These are phyloP conservation scores for Mortierella sp. DNA, from an alignment of 371 early-diverging fungal species.

Conservation along the genomic window DNA sequence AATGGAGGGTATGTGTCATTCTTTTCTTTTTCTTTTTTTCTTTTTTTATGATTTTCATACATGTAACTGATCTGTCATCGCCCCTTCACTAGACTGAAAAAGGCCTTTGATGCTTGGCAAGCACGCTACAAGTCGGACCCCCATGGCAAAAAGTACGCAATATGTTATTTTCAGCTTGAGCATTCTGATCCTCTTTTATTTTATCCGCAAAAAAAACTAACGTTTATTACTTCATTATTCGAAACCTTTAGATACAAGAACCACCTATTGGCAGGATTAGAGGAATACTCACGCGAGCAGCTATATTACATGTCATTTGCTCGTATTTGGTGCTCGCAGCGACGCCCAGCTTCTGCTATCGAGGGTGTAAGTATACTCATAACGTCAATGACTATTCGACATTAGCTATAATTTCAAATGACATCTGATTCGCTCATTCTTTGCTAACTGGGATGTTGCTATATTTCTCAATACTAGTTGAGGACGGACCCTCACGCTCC, in stretches of 20 bases:
- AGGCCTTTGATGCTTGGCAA: constrained; percentile 62
- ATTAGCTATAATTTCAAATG: no score
- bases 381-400: not conserved
- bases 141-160: constrained; percentile 54
- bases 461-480: constrained; percentile 35
- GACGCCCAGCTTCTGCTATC: constrained; percentile 59
- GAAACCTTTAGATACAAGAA: constrained; percentile 37
- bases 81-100: constrained; percentile 35
- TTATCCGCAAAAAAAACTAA: not conserved
- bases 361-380: constrained; percentile 56
- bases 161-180: no score
- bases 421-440: no score
- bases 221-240: not conserved
- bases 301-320: constrained; percentile 71
- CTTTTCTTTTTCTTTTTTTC: not conserved
- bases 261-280: constrained; percentile 67
- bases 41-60: not conserved
- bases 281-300: constrained; percentile 65
- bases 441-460: not conserved
- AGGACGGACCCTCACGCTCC: constrained; percentile 69
- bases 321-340: constrained; percentile 67
- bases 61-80: not conserved
- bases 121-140: constrained; percentile 42
- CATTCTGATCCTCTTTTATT: not conserved
- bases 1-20: constrained; percentile 53